Evolutionary conservation across 441 rosid species (phyloP), one percentile per base, ranked within the genome.

Genomic region (Theobroma grandiflorum): DNA sequence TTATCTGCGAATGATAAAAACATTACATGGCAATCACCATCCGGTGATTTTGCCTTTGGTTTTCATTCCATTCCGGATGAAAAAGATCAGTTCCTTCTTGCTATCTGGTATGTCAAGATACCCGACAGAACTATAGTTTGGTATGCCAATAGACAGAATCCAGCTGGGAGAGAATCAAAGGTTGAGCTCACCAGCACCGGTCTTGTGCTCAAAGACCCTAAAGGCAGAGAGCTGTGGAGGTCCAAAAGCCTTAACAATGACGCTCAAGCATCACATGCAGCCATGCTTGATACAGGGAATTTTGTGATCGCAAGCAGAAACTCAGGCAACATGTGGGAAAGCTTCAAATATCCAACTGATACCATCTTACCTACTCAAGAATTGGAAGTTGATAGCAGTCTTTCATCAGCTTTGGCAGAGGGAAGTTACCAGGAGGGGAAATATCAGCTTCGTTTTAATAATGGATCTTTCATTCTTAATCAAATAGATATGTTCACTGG

Each of bases 311-410:
- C 3, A 10, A 11, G 26, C 38, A 62, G 18, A 0, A 72, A 81
- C 66, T 68, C 80, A 8, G 78, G 53, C 22, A 71, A 4, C 57
- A 10, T 85, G 6, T 91, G 92, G 94, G 78, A 85, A 80, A 89
- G 89, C 72, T 89, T 91, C 79, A 58, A 80, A 16, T 18, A 80
- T 45, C 94, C 94, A 10, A 84, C 85, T 0, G 86, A 90, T 50
- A 89, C 90, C 7, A 71, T 89, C 53, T 70, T 90, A 72, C 92
- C 90, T 0, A 57, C 72, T 4, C 94, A 90, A 78, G 80, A 0
- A 11, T 6, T 89, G 72, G 45, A 62, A 3, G 20, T 4, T 4
- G 73, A 2, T 1, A 81, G 62, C 6, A 33, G 14, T 16, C 82
- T 89, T 47, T 62, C 42, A 50, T 85, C 81, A 22, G 35, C 40